Conservation (phyloP, 345 rosid species). For the Isatis tinctoria region DNA sequence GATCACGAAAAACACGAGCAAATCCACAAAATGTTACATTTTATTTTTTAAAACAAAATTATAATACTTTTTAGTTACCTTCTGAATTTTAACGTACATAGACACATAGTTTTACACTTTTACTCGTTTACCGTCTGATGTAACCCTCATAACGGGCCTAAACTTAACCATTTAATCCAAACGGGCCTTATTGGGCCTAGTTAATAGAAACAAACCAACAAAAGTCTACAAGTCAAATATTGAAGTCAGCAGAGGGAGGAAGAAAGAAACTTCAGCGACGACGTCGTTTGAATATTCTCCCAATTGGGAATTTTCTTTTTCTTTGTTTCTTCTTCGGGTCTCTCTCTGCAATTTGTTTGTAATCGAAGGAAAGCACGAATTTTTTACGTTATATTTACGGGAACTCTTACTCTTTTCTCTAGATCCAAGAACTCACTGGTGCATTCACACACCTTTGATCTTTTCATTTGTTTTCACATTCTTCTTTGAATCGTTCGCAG, state of each 20-base stretch:
- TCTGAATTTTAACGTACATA: too few relatives aligned
- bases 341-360: neutral
- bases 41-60: too few relatives aligned
- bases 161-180: neutral
- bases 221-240: neutral
- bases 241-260: neutral
- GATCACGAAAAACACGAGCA: too few relatives aligned
- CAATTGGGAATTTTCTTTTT: too few relatives aligned
- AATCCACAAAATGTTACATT: too few relatives aligned
- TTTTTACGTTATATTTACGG: neutral
- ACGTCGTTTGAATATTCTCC: neutral
- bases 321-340: neutral
- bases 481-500: too few relatives aligned
- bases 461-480: neutral
- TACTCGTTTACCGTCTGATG: too few relatives aligned
- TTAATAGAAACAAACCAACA: neutral
- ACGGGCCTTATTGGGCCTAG: neutral
- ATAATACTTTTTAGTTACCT: too few relatives aligned
- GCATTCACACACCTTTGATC: neutral
- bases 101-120: too few relatives aligned
- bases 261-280: neutral
- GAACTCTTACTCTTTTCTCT: neutral
- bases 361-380: neutral
- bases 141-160: too few relatives aligned
- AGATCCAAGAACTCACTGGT: conserved; percentile 5